A percentile compares a stretch with the other conserved stretches of the same genome.
These are phyloP conservation scores for Ophiostoma sp. DNA, from an alignment of 2,329 filamentous ascomycete genomes.

Conservation along the genomic window DNA sequence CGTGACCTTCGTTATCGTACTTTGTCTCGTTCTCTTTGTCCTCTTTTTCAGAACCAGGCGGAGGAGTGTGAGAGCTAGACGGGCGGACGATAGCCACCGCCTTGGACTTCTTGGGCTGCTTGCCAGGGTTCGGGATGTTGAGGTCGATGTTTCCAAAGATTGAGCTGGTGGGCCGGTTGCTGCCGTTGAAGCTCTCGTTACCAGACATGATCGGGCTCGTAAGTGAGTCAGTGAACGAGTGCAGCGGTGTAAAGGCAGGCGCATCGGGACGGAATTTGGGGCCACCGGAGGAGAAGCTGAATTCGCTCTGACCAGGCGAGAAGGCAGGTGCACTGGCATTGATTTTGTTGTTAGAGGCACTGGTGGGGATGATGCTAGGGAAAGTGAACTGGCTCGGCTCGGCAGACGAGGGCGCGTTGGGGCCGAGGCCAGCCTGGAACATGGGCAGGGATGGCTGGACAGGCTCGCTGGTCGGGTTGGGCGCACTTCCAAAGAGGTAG, in stretches of 20 bases:
- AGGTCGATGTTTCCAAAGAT: slow-evolving; percentile 69
- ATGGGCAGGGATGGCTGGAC: slow-evolving; percentile 44
- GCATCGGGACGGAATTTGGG: slow-evolving; percentile 72
- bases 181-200: slow-evolving; percentile 36
- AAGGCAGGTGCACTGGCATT: slow-evolving; percentile 68
- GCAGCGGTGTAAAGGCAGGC: slow-evolving; percentile 65
- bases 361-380: slow-evolving; percentile 40
- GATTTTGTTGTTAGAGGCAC: slow-evolving; percentile 48
- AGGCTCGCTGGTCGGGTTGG: slow-evolving; percentile 28
- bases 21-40: slow-evolving; percentile 30
- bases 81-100: slow-evolving; percentile 75
- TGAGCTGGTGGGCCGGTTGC: slow-evolving; percentile 37
- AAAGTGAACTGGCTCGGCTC: slow-evolving; percentile 41
- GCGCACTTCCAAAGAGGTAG: slow-evolving; percentile 33
- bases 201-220: slow-evolving; percentile 43
- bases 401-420: slow-evolving; percentile 35
- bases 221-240: slow-evolving; percentile 44
- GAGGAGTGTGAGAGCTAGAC: slow-evolving; percentile 41
- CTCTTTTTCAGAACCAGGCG: neutral
- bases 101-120: slow-evolving; percentile 68
- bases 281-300: slow-evolving; percentile 62
- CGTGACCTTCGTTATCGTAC: slow-evolving; percentile 56
- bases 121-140: slow-evolving; percentile 55
- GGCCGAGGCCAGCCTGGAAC: slow-evolving; percentile 40
- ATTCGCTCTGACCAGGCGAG: slow-evolving; percentile 59